phyloP scores from a whole-genome alignment of 306 rosid genomes.

The Betula pendula region DNA sequence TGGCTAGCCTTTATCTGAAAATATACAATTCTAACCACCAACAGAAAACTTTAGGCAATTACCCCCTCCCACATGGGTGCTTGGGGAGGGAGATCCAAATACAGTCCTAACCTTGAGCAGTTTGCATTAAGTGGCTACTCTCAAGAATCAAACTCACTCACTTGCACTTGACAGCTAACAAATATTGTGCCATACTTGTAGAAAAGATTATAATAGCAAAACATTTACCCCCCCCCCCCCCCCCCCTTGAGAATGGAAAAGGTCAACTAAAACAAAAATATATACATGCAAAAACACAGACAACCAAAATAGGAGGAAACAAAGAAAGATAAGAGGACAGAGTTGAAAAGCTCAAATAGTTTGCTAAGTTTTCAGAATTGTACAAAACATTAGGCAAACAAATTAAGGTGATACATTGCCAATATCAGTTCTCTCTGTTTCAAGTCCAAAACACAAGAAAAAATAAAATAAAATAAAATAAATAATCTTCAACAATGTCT shows the following conservation, averaged over 20 bases:
- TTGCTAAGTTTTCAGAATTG: neutral
- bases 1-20: too few relatives aligned
- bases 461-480: slow-evolving; percentile 3
- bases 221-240: too few relatives aligned
- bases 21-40: too few relatives aligned
- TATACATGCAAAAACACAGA: too few relatives aligned
- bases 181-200: neutral
- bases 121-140: too few relatives aligned
- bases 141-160: too few relatives aligned
- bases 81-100: too few relatives aligned
- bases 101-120: neutral
- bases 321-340: neutral
- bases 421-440: neutral
- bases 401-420: neutral
- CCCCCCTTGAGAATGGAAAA: too few relatives aligned
- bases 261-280: neutral
- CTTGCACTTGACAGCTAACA: too few relatives aligned
- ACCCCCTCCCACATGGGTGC: too few relatives aligned
- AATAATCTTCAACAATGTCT: neutral
- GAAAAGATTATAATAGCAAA: neutral
- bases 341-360: neutral
- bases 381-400: neutral
- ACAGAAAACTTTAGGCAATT: too few relatives aligned
- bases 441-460: neutral
- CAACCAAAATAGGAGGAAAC: too few relatives aligned